These are phyloP conservation scores for Solanum pimpinellifolium DNA, from an alignment of 257 asterid genomes.

Conservation along the genomic window DNA sequence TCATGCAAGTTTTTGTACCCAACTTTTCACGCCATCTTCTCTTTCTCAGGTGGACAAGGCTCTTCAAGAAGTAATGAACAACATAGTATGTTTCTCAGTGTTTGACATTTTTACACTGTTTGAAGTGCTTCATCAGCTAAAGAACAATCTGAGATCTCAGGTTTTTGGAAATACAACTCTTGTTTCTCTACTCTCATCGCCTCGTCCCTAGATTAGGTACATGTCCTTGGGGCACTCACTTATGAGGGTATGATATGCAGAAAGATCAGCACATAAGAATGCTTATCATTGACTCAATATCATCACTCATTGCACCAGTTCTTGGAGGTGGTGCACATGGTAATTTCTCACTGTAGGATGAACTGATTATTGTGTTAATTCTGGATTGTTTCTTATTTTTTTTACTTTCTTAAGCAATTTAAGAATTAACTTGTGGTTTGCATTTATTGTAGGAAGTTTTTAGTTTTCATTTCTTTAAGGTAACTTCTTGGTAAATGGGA, in stretches of 20 bases:
- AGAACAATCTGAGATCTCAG: conserved; percentile 41
- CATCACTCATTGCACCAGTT: conserved; percentile 76
- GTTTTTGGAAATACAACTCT: conserved; percentile 15
- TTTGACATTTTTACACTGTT: conserved; percentile 67
- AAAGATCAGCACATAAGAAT: conserved; percentile 29
- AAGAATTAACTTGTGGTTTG: neutral
- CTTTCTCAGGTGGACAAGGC: conserved; percentile 26
- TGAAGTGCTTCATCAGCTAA: conserved; percentile 56
- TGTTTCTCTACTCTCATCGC: neutral
- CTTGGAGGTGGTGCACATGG: conserved; percentile 75
- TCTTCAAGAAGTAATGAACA: conserved; percentile 43
- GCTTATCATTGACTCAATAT: conserved; percentile 74
- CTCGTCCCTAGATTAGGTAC: neutral
- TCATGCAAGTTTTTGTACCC: neutral
- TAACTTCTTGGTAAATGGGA: neutral
- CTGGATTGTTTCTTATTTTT: neutral
- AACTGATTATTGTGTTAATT: neutral
- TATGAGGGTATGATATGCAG: conserved; percentile 18
- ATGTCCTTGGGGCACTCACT: neutral
- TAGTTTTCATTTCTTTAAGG: neutral
- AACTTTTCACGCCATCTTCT: neutral
- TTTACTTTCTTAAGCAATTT: neutral
- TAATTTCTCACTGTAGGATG: conserved; percentile 3
- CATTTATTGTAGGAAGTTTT: neutral
- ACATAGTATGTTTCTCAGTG: conserved; percentile 44